A percentile compares a stretch with the other conserved stretches of the same genome.
Conservation (phyloP, 2,329 filamentous ascomycete species). For the Ampelomyces quisqualis region DNA sequence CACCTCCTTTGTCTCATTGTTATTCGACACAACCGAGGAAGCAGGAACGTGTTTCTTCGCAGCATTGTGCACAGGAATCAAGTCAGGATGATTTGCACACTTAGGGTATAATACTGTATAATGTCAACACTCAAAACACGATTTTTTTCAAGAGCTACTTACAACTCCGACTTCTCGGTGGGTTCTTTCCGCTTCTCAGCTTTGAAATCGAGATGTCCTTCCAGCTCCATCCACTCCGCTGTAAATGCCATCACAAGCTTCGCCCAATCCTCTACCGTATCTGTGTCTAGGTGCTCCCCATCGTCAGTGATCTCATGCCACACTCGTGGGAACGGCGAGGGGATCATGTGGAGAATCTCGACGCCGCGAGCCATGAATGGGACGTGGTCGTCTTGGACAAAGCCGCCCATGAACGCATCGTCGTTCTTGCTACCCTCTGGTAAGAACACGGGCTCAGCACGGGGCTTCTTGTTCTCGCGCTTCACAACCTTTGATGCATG, state of each 20-base stretch:
- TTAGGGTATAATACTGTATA: slow-evolving; percentile 36
- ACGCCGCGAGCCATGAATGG: slow-evolving; percentile 89
- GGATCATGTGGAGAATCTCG: slow-evolving; percentile 89
- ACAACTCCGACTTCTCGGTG: slow-evolving; percentile 40
- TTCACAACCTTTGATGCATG: slow-evolving; percentile 46
- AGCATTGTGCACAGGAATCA: slow-evolving; percentile 4
- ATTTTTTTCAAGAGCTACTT: slow-evolving; percentile 27
- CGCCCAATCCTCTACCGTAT: slow-evolving; percentile 85
- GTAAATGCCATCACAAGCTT: slow-evolving; percentile 80
- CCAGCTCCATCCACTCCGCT: slow-evolving; percentile 84
- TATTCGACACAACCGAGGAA: too few relatives aligned
- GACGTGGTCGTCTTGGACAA: slow-evolving; percentile 85
- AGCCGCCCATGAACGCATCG: slow-evolving; percentile 53
- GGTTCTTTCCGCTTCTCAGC: slow-evolving; percentile 16
- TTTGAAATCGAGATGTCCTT: slow-evolving; percentile 37
- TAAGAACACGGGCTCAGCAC: slow-evolving; percentile 59
- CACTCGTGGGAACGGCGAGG: slow-evolving; percentile 74
- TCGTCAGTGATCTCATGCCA: slow-evolving; percentile 90
- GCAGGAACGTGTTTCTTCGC: too few relatives aligned
- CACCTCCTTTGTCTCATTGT: slow-evolving; percentile 2
- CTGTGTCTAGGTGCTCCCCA: slow-evolving; percentile 77
- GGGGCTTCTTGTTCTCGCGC: slow-evolving; percentile 32
- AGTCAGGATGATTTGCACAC: too few relatives aligned
- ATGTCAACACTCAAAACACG: slow-evolving; percentile 21
- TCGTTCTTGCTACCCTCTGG: slow-evolving; percentile 54